Base-by-base conservation (phyloP, 1,139 yeast species). In the Maudiozyma humilis region DNA sequence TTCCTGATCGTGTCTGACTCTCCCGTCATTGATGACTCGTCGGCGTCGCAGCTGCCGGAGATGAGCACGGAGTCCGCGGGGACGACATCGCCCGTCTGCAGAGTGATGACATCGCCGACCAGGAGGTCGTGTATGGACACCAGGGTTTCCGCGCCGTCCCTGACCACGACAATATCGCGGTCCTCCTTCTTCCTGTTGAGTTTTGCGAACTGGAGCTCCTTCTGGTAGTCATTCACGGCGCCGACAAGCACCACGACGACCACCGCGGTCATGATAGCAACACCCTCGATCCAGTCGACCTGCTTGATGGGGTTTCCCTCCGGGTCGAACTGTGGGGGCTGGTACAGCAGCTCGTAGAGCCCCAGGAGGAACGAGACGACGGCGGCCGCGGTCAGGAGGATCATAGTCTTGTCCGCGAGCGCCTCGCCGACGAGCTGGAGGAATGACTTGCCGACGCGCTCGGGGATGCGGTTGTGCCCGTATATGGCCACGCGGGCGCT, bases 221-320 rank as follows among this genome's bases (percentile, higher is more conserved):
- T 93, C 62, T 91, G 96, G 70, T 85, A 93, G 65, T 93, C 98
- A 64, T 93, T 93, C 16, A 78, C 83, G 2, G 96, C 94, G 41
- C 96, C 95, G 13, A 93, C 98, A 3, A 86, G 53, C 4, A 93
- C 95, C 34, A 93, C 97, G 49, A 93, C 91, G 8, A 79, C 59
- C 25, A 93, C 85, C 15, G 99, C 99, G 16, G 83, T 85, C 53
- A 93, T 75, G 60, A 93, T 93, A 36, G 98, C 98, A 36, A 89
- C 95, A 53, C 99, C 99, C 69, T 91, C 99, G 40, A 93, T 96
- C 96, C 96, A 88, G 60, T 88, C 95, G 23, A 89, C 91, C 55
- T 78, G 77, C 15, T 96, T 96, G 44, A 80, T 61, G 16, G 76
- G 69, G 19, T 76, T 70, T 19, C 95, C 94, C 53, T 86, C 85